Conservation (phyloP, 257 asterid genomes). For the Solanum infundibuliforme region DNA sequence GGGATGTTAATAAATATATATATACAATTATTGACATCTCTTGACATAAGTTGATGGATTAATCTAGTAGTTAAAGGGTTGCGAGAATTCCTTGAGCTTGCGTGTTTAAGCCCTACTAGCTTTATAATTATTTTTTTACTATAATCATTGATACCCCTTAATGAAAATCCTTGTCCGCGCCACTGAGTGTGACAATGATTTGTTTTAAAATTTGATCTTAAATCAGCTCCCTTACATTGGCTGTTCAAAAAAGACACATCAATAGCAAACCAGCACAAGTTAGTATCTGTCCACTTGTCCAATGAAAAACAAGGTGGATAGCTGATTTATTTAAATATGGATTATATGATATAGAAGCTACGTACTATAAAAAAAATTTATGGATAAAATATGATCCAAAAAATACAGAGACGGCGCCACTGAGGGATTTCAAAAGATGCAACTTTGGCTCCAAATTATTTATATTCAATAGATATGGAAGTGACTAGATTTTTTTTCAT, state of each 20-base stretch:
- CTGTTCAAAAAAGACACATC: neutral
- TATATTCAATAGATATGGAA: neutral
- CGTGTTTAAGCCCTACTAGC: neutral
- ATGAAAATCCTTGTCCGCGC: rapidly evolving
- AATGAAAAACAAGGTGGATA: neutral
- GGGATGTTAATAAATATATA: neutral
- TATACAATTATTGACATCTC: too few species aligned
- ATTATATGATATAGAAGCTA: neutral
- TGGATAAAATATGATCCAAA: neutral
- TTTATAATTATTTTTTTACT: too few species aligned
- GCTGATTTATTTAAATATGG: neutral
- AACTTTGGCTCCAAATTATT: neutral
- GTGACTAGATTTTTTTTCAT: neutral
- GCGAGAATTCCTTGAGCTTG: neutral
- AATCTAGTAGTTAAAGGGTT: neutral
- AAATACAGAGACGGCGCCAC: neutral
- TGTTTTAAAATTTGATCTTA: neutral
- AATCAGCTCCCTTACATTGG: neutral
- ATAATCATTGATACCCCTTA: rapidly evolving
- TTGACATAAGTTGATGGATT: neutral
- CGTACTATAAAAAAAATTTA: neutral
- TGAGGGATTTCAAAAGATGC: neutral
- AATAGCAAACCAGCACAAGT: neutral
- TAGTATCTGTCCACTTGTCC: neutral
- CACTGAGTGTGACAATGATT: neutral